A percentile compares a stretch with the other conserved stretches of the same genome.
phyloP scores from a whole-genome alignment of 163 green algal genomes.

The Chloromonas sp. region DNA sequence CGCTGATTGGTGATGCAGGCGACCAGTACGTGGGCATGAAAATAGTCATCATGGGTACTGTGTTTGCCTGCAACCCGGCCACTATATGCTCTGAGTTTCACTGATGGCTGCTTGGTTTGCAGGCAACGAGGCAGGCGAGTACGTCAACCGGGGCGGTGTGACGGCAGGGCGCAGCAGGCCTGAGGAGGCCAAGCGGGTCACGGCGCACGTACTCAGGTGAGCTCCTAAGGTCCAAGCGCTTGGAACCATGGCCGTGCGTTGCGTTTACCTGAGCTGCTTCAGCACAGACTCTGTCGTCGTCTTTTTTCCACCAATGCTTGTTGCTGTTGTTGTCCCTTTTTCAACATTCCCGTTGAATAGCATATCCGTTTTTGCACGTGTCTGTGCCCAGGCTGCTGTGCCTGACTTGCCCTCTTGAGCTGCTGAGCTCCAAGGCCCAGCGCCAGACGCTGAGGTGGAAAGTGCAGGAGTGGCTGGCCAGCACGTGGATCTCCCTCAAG shows the following conservation, averaged over 20 bases:
- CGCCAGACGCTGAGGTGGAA: constrained; percentile 12
- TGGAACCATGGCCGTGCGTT: too few species aligned
- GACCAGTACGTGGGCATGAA: too few species aligned
- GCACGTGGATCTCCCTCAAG: constrained; percentile 46
- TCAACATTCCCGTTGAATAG: too few species aligned
- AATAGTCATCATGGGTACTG: too few species aligned
- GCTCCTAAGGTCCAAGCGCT: neutral
- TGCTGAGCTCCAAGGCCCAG: neutral
- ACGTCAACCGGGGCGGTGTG: neutral
- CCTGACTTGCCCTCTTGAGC: neutral
- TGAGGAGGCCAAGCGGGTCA: constrained; percentile 18
- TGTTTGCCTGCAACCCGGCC: too few species aligned
- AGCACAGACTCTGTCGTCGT: too few species aligned
- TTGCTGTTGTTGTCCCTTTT: too few species aligned
- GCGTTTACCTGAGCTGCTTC: too few species aligned
- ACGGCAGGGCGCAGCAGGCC: neutral
- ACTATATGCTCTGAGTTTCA: too few species aligned
- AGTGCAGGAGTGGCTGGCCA: constrained; percentile 57
- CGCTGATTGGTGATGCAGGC: too few species aligned
- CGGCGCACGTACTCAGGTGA: constrained; percentile 31
- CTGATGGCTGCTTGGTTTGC: neutral
- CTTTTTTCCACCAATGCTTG: too few species aligned
- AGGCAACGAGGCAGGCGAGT: neutral
- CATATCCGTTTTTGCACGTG: neutral
- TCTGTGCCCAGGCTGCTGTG: constrained; percentile 2